Evolutionary conservation across 805 yeast genomes (phyloP).

Genomic region (Candida arabinofermentans): DNA sequence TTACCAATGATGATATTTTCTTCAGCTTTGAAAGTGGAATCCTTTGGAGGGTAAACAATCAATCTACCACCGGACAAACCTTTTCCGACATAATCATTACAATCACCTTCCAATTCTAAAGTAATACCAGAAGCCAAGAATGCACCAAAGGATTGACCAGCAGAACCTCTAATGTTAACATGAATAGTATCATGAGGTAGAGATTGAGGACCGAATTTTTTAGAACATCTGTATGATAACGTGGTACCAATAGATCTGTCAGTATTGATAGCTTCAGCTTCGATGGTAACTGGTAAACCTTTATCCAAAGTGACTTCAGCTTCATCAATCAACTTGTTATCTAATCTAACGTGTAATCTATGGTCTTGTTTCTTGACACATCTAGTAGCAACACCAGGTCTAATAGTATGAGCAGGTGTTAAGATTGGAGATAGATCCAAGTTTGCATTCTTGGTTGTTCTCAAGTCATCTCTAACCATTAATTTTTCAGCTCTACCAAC

Average conservation of each 20-base stretch:
- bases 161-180: constrained; percentile 86
- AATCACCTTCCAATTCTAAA: constrained; percentile 92
- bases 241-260: constrained; percentile 97
- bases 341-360: constrained; percentile 86
- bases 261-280: constrained; percentile 89
- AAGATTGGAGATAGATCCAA: constrained; percentile 88
- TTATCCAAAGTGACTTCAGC: constrained; percentile 91
- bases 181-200: constrained; percentile 95
- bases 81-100: constrained; percentile 97
- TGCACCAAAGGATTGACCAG: constrained; percentile 99
- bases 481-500: constrained; percentile 94
- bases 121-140: constrained; percentile 95
- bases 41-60: constrained; percentile 86
- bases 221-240: constrained; percentile 87
- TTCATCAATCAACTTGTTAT: constrained; percentile 94
- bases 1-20: constrained; percentile 96
- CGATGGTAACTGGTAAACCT: constrained; percentile 94
- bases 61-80: constrained; percentile 95
- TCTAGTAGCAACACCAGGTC: constrained; percentile 95
- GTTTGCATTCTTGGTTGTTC: constrained; percentile 86
- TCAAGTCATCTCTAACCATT: constrained; percentile 75
- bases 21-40: constrained; percentile 82
- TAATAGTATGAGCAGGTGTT: constrained; percentile 93
- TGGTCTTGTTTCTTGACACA: constrained; percentile 93
- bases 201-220: constrained; percentile 88